phyloP scores from a whole-genome alignment of 768 basidiomycete genomes.

The Agrocybe praecox region DNA sequence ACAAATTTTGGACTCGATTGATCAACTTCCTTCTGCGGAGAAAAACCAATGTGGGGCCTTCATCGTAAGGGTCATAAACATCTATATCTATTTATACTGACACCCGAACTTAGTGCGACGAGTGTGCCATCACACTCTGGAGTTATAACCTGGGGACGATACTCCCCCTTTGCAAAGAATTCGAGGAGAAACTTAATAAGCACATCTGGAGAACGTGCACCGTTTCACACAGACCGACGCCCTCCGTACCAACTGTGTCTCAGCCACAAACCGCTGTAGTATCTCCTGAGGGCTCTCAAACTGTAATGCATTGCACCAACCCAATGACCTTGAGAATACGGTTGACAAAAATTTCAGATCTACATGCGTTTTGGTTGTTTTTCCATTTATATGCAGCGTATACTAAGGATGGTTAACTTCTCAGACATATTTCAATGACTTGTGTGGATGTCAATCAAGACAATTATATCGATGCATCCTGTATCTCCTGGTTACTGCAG shows the following conservation, averaged over 20 bases:
- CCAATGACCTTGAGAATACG: constrained; percentile 12
- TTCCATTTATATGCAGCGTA: no score
- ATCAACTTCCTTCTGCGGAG: constrained; percentile 71
- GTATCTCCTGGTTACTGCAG: constrained; percentile 40
- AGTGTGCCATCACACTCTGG: constrained; percentile 83
- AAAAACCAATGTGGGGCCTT: constrained; percentile 92
- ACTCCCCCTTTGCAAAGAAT: constrained; percentile 70
- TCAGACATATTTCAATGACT: constrained; percentile 14
- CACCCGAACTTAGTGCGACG: constrained; percentile 50
- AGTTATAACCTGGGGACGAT: constrained; percentile 70
- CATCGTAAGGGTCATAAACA: constrained; percentile 40
- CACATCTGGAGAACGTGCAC: constrained; percentile 70
- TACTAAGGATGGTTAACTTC: no score
- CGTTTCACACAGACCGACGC: constrained; percentile 17
- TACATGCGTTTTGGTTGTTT: constrained; percentile 1
- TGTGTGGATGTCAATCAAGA: constrained; percentile 16
- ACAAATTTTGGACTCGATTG: constrained; percentile 75
- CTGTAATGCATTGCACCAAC: constrained; percentile 14
- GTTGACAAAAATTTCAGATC: constrained; percentile 8
- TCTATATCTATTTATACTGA: neutral
- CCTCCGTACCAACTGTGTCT: constrained; percentile 7
- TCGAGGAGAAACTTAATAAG: constrained; percentile 79
- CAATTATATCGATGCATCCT: constrained; percentile 36
- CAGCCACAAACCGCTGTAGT: constrained; percentile 7
- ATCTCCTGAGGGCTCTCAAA: constrained; percentile 23